Conservation (phyloP, 2,329 filamentous ascomycete species). For the Xylaria sp. region DNA sequence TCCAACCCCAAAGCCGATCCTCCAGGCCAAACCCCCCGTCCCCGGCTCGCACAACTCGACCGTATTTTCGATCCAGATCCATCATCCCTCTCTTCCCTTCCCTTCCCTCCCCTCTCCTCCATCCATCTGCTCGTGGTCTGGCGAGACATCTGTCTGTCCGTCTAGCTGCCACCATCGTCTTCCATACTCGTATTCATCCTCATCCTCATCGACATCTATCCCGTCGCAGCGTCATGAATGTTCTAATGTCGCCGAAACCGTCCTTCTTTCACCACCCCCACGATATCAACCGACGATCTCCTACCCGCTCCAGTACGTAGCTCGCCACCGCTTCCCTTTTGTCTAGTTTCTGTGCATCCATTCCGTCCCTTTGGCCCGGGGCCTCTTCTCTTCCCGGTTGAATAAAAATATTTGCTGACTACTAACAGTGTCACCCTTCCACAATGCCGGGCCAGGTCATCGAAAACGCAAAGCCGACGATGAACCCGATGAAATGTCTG, state of each 20-base stretch:
- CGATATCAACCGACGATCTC: constrained; percentile 65
- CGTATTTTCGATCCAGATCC: constrained; percentile 28
- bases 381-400: not conserved
- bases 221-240: constrained; percentile 64
- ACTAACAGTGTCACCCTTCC: constrained; percentile 59
- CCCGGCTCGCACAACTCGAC: constrained; percentile 36
- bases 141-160: constrained; percentile 9
- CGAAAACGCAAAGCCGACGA: constrained; percentile 90
- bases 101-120: not conserved
- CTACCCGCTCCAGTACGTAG: constrained; percentile 66
- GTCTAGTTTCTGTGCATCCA: constrained; percentile 7
- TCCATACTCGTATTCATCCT: not conserved
- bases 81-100: constrained; percentile 5
- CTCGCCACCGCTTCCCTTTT: not conserved
- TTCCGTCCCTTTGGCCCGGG: not conserved
- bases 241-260: constrained; percentile 70
- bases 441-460: constrained; percentile 63
- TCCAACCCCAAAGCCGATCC: constrained; percentile 22
- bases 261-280: constrained; percentile 69
- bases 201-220: not conserved
- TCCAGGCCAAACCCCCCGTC: constrained; percentile 25
- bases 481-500: constrained; percentile 89
- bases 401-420: constrained; percentile 26
- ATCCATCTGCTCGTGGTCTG: constrained; percentile 1
- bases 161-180: constrained; percentile 14